Base-by-base conservation (phyloP, 352 stramenopile genomes). In the Phytopythium cucurbitacearum region DNA sequence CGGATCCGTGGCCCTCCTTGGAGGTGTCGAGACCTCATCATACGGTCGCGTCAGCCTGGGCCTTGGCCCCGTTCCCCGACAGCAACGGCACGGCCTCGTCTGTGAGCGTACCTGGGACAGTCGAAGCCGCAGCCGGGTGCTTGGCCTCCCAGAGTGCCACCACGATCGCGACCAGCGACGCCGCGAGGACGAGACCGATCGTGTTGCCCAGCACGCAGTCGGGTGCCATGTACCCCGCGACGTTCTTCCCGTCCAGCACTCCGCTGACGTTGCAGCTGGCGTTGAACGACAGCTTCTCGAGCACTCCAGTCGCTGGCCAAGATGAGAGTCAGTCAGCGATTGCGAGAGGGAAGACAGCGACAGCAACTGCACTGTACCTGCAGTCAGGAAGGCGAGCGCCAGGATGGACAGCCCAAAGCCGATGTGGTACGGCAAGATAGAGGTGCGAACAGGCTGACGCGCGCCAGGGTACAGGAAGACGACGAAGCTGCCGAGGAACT, bases 221-320 rank as follows among this genome's bases (percentile, higher is more conserved):
- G 0, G 59, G 40, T 2, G 85, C 67, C 80, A 91, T 87, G 62
- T 73, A 87, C 2, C 78, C 82, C n/a, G 66, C 67, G n/a, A 92
- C 75, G n/a, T 60, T 49, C 16, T 70, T 39, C 41, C 80, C 84
- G 39, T 94, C 65, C 16, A 91, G 57, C 37, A 70, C 65, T 6
- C 84, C 84, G 37, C 57, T 77, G 33, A 94, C 63, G 57, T 95
- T 94, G 71, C 85, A 95, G 51, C 80, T 92, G 7, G 57, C 73
- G 45, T 93, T 91, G 60, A 95, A 95, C 48, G 73, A 75, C 40
- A 95, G 75, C 57, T 94, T 94, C 64, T 95, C 78, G 13, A 93
- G 40, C 10, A 94, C 74, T 2, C 85, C 84, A 0, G 69, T 64
- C 7, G 80, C 84, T 68, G 48, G 3, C 6, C 6, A 45, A 0